Evolutionary conservation across 352 stramenopile genomes (phyloP).

Genomic region (Pelagophyceae sp.): DNA sequence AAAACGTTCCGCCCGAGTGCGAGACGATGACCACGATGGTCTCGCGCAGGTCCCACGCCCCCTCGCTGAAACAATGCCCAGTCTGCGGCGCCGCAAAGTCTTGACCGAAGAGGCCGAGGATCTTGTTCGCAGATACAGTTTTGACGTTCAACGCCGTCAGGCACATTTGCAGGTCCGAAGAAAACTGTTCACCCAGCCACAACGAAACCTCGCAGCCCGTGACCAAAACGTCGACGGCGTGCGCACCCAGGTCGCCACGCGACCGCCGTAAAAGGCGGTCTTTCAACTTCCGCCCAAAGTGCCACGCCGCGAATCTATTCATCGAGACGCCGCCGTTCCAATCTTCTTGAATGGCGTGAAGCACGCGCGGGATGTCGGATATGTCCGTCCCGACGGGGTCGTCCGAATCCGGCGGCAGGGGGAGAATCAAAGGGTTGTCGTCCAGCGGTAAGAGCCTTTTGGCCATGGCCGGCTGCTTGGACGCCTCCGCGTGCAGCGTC

Average conservation of each 20-base stretch:
- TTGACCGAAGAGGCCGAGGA: constrained; percentile 54
- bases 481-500: not conserved
- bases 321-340: constrained; percentile 29
- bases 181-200: constrained; percentile 56
- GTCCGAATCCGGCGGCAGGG: not conserved
- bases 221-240: constrained; percentile 47
- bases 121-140: constrained; percentile 51
- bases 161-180: constrained; percentile 48
- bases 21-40: constrained; percentile 56
- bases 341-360: constrained; percentile 29
- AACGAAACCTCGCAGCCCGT: constrained; percentile 54
- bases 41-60: constrained; percentile 46
- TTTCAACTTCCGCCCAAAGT: constrained; percentile 41
- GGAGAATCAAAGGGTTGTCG: not conserved
- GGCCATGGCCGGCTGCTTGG: not conserved
- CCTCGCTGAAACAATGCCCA: constrained; percentile 44
- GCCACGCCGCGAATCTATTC: constrained; percentile 50
- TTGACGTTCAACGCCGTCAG: constrained; percentile 48
- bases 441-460: not conserved
- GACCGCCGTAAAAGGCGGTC: constrained; percentile 34
- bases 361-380: not conserved
- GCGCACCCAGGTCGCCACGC: constrained; percentile 30
- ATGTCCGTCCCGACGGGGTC: not conserved
- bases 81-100: constrained; percentile 46
- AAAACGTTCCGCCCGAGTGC: constrained; percentile 53